Percentiles rank a stretch among this genome's conserved stretches.
These are phyloP conservation scores for Lizonia empirigonia DNA, from an alignment of 2,329 filamentous ascomycete species.

Conservation along the genomic window DNA sequence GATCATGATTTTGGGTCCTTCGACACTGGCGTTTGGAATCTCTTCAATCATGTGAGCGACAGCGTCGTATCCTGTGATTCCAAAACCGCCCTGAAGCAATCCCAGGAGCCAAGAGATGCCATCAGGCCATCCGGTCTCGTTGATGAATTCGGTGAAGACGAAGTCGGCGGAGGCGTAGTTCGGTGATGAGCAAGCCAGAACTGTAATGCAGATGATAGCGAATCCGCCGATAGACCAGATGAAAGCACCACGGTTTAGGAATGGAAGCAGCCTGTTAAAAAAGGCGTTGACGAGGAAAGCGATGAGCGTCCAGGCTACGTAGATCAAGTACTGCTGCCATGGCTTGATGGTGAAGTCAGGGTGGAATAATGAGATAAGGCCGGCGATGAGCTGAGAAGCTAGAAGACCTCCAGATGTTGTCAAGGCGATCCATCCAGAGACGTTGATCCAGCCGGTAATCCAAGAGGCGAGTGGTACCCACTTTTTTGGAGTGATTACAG, in stretches of 20 bases:
- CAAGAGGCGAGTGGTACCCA: constrained; percentile 70
- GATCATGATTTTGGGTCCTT: constrained; percentile 71
- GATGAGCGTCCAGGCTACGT: constrained; percentile 66
- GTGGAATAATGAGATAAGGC: constrained; percentile 67
- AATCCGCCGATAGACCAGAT: constrained; percentile 74
- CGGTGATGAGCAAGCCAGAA: constrained; percentile 69
- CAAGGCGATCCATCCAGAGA: constrained; percentile 71
- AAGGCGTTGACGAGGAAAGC: constrained; percentile 71
- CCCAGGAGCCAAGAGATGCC: constrained; percentile 62
- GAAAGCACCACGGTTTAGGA: constrained; percentile 71
- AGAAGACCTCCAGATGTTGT: constrained; percentile 71
- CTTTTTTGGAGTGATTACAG: constrained; percentile 64
- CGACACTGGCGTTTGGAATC: constrained; percentile 62
- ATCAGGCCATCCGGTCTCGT: constrained; percentile 71
- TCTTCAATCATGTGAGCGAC: constrained; percentile 64
- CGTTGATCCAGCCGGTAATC: constrained; percentile 75
- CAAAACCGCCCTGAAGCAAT: constrained; percentile 60
- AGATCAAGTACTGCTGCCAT: constrained; percentile 78
- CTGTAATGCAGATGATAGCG: constrained; percentile 70
- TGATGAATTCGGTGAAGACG: constrained; percentile 71
- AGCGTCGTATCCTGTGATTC: constrained; percentile 61
- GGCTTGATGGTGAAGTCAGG: constrained; percentile 61
- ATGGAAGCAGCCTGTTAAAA: constrained; percentile 64
- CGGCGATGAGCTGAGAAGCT: constrained; percentile 69
- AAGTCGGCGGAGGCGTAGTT: constrained; percentile 68